phyloP scores from a whole-genome alignment of 371 early-diverging fungal species.

The Apophysomyces variabilis region DNA sequence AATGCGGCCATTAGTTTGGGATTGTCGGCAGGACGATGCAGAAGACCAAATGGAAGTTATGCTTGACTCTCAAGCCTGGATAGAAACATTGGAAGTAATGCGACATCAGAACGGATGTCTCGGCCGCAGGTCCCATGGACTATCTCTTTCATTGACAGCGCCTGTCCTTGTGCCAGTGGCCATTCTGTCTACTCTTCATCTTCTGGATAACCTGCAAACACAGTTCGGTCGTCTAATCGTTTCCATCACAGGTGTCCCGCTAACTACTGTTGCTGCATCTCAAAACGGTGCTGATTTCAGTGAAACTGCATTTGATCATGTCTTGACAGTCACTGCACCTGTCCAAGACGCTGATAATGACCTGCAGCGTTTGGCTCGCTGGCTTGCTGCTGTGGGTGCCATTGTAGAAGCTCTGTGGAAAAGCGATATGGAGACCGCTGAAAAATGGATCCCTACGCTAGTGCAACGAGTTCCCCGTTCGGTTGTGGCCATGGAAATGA shows the following conservation, averaged over 20 bases:
- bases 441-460: conserved; percentile 25
- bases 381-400: conserved; percentile 44
- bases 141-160: conserved; percentile 33
- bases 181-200: conserved; percentile 38
- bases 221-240: conserved; percentile 30
- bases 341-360: conserved; percentile 18
- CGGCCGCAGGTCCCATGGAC: neutral
- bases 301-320: conserved; percentile 9
- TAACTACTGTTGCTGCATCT: conserved; percentile 6
- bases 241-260: conserved; percentile 7
- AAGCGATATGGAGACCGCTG: conserved; percentile 25
- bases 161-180: conserved; percentile 44
- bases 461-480: conserved; percentile 36
- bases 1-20: conserved; percentile 34
- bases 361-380: conserved; percentile 34
- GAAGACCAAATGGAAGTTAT: conserved; percentile 30
- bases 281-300: conserved; percentile 7
- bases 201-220: conserved; percentile 31
- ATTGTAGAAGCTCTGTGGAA: conserved; percentile 41
- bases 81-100: conserved; percentile 34
- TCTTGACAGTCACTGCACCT: conserved; percentile 16
- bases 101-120: conserved; percentile 17
- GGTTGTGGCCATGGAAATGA: conserved; percentile 17
- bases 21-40: conserved; percentile 25
- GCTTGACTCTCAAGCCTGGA: conserved; percentile 33